Base-by-base conservation (phyloP, 371 early-diverging fungal species). In the Syncephalastrum racemosum region DNA sequence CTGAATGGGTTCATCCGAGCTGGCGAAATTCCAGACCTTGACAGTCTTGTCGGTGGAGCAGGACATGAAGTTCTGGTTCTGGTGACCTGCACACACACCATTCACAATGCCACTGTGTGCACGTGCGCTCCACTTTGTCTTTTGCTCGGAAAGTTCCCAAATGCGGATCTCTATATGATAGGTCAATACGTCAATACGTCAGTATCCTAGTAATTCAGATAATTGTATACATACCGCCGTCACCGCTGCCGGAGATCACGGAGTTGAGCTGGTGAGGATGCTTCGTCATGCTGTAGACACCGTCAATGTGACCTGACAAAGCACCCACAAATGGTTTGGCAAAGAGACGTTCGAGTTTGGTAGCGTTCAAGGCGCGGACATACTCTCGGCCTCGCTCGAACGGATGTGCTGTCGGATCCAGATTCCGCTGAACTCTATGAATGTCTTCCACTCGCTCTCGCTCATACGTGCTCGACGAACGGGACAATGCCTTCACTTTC, bases 291-390 rank as follows among this genome's bases (percentile, higher is more conserved):
- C 88, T 74, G 67, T 98, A 98, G 12, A 99, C 96, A 55, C 99
- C 99, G 59, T 99, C 99, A 47, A 90, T 83, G 61, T 99, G 99
- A 0, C 96, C 96, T 42, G 77, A 72, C 16, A 99, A 70, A 2
- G 95, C 86, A 3, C 82, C 93, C 14, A 99, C 71, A 70, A 99
- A 99, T 12, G 99, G 99, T 70, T 99, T 99, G 54, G 99, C 94
- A 71, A 99, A 94, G 84, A 99, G 73, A 25, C 98, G 82, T 56
- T 99, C 99, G 27, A 99, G 71, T 71, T 99, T 99, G 40, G 88
- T 87, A 5, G 97, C 87, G 64, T 97, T 98, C 18, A 99, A 79
- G 18, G 99, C 99, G 22, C 99, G 81, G 19, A 92, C 91, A 80
- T 98, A 98, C 77, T 99, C 99, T 71, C 98, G 84, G 24, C 96